Evolutionary conservation across 352 stramenopile genomes (phyloP).

Genomic region (Phytopythium boreale): DNA sequence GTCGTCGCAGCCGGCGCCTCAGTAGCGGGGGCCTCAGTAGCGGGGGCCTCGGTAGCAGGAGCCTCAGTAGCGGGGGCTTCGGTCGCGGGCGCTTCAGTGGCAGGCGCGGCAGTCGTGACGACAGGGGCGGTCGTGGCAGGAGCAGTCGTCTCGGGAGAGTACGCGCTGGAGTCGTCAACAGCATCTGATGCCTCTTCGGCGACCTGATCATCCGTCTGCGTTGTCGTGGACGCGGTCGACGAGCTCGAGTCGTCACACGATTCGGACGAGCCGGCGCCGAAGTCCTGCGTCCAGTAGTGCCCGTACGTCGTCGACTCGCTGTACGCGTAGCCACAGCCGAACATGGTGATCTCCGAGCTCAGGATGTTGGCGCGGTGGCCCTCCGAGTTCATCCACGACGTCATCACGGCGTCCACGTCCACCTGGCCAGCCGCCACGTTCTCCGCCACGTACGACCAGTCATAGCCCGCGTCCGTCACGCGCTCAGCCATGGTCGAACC

Average conservation of each 20-base stretch:
- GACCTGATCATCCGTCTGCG: constrained; percentile 11
- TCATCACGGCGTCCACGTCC: constrained; percentile 33
- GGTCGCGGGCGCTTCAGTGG: constrained; percentile 4
- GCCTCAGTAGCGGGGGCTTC: constrained; percentile 11
- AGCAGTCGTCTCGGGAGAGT: constrained; percentile 7
- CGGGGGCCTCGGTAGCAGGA: constrained; percentile 4
- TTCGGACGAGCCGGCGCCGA: constrained; percentile 13
- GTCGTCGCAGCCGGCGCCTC: neutral
- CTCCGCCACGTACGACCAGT: constrained; percentile 33
- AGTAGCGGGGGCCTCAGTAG: constrained; percentile 1
- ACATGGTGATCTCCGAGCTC: constrained; percentile 30
- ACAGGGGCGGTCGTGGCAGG: constrained; percentile 9
- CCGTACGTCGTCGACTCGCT: constrained; percentile 15
- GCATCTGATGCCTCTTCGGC: constrained; percentile 12
- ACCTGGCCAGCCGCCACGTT: constrained; percentile 39
- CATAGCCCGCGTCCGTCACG: constrained; percentile 39
- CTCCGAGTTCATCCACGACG: constrained; percentile 38
- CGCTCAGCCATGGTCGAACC: constrained; percentile 39
- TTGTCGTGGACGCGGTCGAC: constrained; percentile 7
- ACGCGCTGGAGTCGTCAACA: constrained; percentile 2
- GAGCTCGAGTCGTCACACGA: constrained; percentile 18
- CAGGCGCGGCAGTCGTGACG: neutral
- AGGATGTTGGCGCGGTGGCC: constrained; percentile 37
- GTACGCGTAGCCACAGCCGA: constrained; percentile 38
- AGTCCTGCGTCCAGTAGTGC: constrained; percentile 42